phyloP scores from a whole-genome alignment of 176 grass and related monocot genomes.

The Oryza coarctata region DNA sequence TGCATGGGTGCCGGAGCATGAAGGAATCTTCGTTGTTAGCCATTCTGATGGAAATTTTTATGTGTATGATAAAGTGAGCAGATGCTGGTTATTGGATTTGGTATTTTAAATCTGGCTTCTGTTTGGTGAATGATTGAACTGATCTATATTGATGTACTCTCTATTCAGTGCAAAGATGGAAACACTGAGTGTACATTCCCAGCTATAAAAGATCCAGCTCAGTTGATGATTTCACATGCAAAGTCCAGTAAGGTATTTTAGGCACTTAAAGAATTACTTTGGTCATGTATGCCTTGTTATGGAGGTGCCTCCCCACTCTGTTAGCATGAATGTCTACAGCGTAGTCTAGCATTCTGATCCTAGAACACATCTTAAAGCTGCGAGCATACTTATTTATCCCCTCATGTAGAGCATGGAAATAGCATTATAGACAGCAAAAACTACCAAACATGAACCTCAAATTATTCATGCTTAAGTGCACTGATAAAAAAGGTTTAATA shows the following conservation, averaged over 20 bases:
- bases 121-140: slow-evolving; percentile 32
- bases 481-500: neutral
- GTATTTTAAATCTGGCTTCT: neutral
- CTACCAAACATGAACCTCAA: neutral
- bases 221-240: slow-evolving; percentile 74
- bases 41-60: slow-evolving; percentile 96
- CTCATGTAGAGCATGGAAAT: neutral
- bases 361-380: neutral
- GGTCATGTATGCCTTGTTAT: slow-evolving; percentile 14
- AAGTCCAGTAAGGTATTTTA: slow-evolving; percentile 90
- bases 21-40: slow-evolving; percentile 80
- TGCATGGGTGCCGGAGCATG: slow-evolving; percentile 80
- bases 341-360: slow-evolving; percentile 1
- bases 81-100: slow-evolving; percentile 16
- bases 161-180: slow-evolving; percentile 79
- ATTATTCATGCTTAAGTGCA: neutral
- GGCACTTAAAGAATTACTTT: slow-evolving; percentile 19
- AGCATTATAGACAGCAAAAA: neutral
- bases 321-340: slow-evolving; percentile 3
- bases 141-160: neutral
- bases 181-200: slow-evolving; percentile 78
- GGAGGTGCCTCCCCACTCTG: neutral
- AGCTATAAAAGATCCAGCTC: slow-evolving; percentile 68
- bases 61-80: slow-evolving; percentile 93
- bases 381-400: neutral